Evolutionary conservation across 2,329 filamentous ascomycete species (phyloP).

Genomic region (Aspergillus tamarii): DNA sequence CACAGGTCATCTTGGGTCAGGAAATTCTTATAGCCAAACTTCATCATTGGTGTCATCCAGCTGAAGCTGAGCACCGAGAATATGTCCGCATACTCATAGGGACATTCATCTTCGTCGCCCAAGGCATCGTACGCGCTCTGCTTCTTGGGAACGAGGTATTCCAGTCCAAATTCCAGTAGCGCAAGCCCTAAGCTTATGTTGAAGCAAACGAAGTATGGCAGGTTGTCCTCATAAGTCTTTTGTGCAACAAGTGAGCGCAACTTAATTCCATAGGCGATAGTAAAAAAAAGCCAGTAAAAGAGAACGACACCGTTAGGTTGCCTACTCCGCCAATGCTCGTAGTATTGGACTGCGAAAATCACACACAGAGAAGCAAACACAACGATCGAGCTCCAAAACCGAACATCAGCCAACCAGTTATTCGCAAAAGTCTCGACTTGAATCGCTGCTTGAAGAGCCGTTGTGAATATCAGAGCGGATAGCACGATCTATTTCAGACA

Average conservation of each 20-base stretch:
- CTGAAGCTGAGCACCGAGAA: constrained; percentile 93
- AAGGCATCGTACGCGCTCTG: constrained; percentile 69
- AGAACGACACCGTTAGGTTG: constrained; percentile 86
- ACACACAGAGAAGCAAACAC: constrained; percentile 73
- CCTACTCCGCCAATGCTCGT: constrained; percentile 80
- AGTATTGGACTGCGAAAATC: constrained; percentile 79
- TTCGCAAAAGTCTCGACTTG: constrained; percentile 72
- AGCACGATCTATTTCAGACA: constrained; percentile 59
- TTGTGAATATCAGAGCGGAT: constrained; percentile 67
- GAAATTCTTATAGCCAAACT: constrained; percentile 85
- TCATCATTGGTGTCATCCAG: constrained; percentile 99
- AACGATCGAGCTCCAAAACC: constrained; percentile 78
- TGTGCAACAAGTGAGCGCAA: constrained; percentile 83
- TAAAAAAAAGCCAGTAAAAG: constrained; percentile 88
- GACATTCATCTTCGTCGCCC: constrained; percentile 68
- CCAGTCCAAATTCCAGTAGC: constrained; percentile 71
- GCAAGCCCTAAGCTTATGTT: constrained; percentile 72
- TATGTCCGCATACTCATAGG: constrained; percentile 85
- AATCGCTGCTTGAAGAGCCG: constrained; percentile 71
- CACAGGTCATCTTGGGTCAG: constrained; percentile 94
- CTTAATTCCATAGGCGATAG: constrained; percentile 79
- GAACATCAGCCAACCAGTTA: constrained; percentile 79
- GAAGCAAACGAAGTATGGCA: constrained; percentile 79
- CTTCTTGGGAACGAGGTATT: constrained; percentile 86
- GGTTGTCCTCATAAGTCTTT: constrained; percentile 65